Base-by-base conservation (phyloP, 495 filamentous ascomycete species). In the Penicillium macrosclerotiorum region DNA sequence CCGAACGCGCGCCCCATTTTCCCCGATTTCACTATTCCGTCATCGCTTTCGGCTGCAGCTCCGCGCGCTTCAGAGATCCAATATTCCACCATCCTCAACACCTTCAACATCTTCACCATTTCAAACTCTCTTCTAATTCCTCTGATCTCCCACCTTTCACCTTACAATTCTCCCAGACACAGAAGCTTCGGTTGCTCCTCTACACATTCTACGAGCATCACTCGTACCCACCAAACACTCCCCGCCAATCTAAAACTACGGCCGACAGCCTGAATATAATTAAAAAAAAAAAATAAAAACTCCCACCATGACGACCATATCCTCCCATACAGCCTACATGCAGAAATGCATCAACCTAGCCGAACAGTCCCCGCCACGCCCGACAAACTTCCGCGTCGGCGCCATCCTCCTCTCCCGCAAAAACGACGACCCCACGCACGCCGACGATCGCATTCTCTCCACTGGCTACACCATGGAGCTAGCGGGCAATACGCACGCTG, bases 401-500 rank as follows among this genome's bases (percentile, higher is more conserved):
- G 93, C 93, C 5, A 57, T 96, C 33, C 71, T 97, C 22, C 72
- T 95, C 20, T 75, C 83, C 37, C 53, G 77, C 19, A 51, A 59
- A 56, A 63, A 69, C 27, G 45, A 52, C 17, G 63, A 68, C 35
- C 42, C 51, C 35, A 52, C 41, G 39, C 48, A 45, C 7, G 60
- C 71, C 22, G 78, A 85, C 53, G 69, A 76, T 49, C 55, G 52
- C 12, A 74, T 95, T 52, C 77, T 96, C 30, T 79, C 87, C 2
- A 91, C 88, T 2, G 90, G 92, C 38, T 96, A 91, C 73, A 95
- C 91, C 6, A 78, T 95, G 51, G 92, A 97, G 60, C 81, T 93
- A 8, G 76, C 81, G 0, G 93, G 91, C 11, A 98, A 98, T 75
- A 96, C 90, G 0, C 93, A 98, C 52, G 93, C 93, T 4, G 93